Percentiles rank a stretch among this genome's conserved stretches.
Conservation (phyloP, 1,284 basidiomycete species). For the Sphagnurus paluster region DNA sequence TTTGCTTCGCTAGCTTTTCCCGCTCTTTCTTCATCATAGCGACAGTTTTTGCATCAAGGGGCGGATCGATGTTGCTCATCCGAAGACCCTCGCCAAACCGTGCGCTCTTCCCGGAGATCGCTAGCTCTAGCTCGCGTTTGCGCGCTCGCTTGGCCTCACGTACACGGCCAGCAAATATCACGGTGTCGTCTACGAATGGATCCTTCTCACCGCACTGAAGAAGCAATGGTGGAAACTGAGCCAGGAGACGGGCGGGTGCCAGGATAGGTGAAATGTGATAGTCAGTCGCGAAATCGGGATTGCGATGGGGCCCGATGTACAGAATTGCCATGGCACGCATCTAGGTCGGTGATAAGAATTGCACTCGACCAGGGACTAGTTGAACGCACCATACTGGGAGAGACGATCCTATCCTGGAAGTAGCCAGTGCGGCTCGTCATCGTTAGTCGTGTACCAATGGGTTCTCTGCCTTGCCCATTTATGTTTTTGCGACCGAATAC, state of each 20-base stretch:
- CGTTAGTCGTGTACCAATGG: constrained; percentile 84
- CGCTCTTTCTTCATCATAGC: constrained; percentile 54
- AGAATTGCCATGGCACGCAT: constrained; percentile 99
- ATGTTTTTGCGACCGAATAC: constrained; percentile 25
- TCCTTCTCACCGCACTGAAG: constrained; percentile 96
- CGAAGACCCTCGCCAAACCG: constrained; percentile 55
- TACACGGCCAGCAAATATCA: constrained; percentile 92
- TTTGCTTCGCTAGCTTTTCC: constrained; percentile 63
- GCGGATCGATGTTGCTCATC: constrained; percentile 40
- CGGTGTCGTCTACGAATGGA: constrained; percentile 94
- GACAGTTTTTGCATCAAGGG: constrained; percentile 33
- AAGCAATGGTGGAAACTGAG: constrained; percentile 90
- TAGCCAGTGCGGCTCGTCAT: constrained; percentile 97
- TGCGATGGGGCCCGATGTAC: constrained; percentile 90
- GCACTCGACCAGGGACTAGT: constrained; percentile 8
- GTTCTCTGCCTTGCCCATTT: constrained; percentile 34
- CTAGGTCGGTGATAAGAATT: constrained; percentile 38
- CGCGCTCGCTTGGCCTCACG: constrained; percentile 88
- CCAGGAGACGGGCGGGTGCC: constrained; percentile 80
- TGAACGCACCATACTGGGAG: constrained; percentile 83
- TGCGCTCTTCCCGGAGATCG: constrained; percentile 55
- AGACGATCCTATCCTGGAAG: constrained; percentile 90
- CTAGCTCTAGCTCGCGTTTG: constrained; percentile 64
- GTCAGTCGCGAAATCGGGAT: constrained; percentile 93
- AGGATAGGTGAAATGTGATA: constrained; percentile 95